Conservation (phyloP, 352 stramenopile species). For the Pythium phragmitis region DNA sequence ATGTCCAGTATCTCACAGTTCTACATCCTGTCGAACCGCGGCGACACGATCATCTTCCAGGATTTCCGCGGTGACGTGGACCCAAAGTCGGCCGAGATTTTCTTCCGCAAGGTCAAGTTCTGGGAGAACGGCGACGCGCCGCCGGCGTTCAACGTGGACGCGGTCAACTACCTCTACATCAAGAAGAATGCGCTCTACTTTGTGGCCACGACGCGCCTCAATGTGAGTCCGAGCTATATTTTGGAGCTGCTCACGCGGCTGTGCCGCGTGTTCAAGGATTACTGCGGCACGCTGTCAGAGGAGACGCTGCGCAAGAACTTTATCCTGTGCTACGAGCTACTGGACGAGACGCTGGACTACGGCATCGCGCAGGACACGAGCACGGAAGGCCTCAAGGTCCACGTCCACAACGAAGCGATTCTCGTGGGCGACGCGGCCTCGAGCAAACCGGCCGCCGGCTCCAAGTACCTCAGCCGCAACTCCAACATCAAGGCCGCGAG, state of each 20-base stretch:
- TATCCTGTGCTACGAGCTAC: constrained; percentile 98
- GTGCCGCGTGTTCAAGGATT: constrained; percentile 99
- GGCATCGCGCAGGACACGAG: constrained; percentile 97
- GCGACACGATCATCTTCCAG: constrained; percentile 98
- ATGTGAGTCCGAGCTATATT: constrained; percentile 95
- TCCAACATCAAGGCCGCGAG: constrained; percentile 79
- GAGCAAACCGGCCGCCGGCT: constrained; percentile 89
- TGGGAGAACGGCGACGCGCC: constrained; percentile 96
- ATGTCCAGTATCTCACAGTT: constrained; percentile 95
- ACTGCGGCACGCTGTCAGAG: constrained; percentile 97
- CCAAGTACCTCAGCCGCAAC: constrained; percentile 82
- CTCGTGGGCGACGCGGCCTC: constrained; percentile 82
- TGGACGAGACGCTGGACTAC: constrained; percentile 99
- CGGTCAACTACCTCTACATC: constrained; percentile 97
- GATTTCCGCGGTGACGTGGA: constrained; percentile 93
- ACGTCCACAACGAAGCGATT: constrained; percentile 98
- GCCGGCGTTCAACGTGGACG: constrained; percentile 97
- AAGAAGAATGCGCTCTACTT: constrained; percentile 99
- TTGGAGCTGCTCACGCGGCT: constrained; percentile 95
- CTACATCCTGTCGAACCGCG: constrained; percentile 98
- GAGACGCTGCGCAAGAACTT: constrained; percentile 99
- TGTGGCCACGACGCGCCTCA: constrained; percentile 95
- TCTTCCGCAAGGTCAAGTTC: constrained; percentile 99
- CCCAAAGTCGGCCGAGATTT: constrained; percentile 92
- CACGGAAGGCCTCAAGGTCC: constrained; percentile 97